phyloP scores from a whole-genome alignment of 2,329 filamentous ascomycete species.

The Colletotrichum sp. region DNA sequence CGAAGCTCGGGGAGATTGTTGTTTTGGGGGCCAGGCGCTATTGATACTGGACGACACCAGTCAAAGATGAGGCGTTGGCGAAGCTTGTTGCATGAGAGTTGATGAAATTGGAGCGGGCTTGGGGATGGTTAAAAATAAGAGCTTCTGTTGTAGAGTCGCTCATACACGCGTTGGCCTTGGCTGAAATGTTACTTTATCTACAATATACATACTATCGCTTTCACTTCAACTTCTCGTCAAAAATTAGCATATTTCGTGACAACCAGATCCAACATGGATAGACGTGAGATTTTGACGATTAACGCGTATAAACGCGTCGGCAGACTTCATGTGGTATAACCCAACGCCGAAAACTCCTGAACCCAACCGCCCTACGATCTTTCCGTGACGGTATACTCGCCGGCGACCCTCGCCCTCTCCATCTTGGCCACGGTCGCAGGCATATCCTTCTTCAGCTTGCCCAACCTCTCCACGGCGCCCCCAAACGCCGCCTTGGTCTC shows the following conservation, averaged over 20 bases:
- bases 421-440: conserved; percentile 67
- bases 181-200: neutral
- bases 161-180: neutral
- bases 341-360: conserved; percentile 1
- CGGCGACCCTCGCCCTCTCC: conserved; percentile 66
- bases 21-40: conserved; percentile 16
- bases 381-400: conserved; percentile 60
- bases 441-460: conserved; percentile 62
- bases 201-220: conserved; percentile 16
- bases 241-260: neutral
- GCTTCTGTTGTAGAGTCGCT: conserved; percentile 12
- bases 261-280: neutral
- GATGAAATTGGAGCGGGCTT: neutral
- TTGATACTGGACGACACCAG: conserved; percentile 15
- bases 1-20: neutral
- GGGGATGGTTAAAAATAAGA: conserved; percentile 16
- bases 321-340: neutral
- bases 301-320: neutral
- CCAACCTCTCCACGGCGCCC: conserved; percentile 55
- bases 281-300: neutral
- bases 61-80: conserved; percentile 20
- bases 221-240: neutral
- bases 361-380: conserved; percentile 4
- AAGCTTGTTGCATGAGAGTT: conserved; percentile 1
- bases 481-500: conserved; percentile 51